Evolutionary conservation across 1,284 basidiomycete species (phyloP).

Genomic region (Marasmius fiardii): DNA sequence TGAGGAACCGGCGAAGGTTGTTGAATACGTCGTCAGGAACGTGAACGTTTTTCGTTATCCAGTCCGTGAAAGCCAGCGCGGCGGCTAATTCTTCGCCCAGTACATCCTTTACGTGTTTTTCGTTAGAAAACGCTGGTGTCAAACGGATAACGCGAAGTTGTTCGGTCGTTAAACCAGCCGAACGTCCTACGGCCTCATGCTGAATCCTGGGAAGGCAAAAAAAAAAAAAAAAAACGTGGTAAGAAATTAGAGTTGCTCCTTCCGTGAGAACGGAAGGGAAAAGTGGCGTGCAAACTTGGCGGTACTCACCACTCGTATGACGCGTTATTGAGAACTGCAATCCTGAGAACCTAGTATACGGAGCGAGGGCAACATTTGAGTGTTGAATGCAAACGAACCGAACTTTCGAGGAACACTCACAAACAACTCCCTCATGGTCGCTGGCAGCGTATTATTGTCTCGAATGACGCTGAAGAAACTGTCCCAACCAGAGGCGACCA

Average conservation of each 20-base stretch:
- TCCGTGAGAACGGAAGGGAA: too few species aligned
- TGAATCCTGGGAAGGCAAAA: constrained; percentile 28
- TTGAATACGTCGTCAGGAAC: constrained; percentile 36
- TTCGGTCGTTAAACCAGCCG: constrained; percentile 33
- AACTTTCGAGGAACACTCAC: constrained; percentile 19
- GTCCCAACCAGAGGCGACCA: constrained; percentile 30
- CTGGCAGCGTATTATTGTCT: constrained; percentile 27
- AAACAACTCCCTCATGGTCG: constrained; percentile 27
- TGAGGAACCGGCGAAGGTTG: constrained; percentile 29
- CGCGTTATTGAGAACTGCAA: constrained; percentile 26
- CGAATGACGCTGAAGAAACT: constrained; percentile 27
- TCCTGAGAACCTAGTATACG: constrained; percentile 25
- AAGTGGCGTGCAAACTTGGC: too few species aligned
- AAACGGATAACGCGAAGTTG: constrained; percentile 35
- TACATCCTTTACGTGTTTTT: constrained; percentile 12
- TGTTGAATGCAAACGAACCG: too few species aligned
- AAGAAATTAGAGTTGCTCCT: too few species aligned
- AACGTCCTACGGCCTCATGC: constrained; percentile 37
- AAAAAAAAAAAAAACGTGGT: too few species aligned
- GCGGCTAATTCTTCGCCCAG: constrained; percentile 29
- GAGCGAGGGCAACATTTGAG: too few species aligned
- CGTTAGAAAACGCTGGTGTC: constrained; percentile 25
- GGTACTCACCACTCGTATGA: constrained; percentile 27
- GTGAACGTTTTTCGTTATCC: constrained; percentile 31
- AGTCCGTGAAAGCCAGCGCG: constrained; percentile 36